Evolutionary conservation across 2,329 filamentous ascomycete genomes (phyloP).

Genomic region (Trichoderma aggressivum): DNA sequence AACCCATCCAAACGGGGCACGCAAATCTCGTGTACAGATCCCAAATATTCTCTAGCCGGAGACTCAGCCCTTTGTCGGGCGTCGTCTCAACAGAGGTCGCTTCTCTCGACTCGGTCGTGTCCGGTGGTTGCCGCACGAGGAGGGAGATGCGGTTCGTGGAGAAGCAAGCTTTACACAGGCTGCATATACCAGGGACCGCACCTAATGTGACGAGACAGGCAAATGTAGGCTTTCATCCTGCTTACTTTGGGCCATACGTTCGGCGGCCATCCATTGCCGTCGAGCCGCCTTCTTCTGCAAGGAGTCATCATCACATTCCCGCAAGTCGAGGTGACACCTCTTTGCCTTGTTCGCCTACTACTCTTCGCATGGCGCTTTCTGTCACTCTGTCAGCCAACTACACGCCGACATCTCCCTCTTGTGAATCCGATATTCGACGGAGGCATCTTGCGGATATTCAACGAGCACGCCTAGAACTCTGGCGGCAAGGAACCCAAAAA

Average conservation of each 20-base stretch:
- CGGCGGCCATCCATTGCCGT: not conserved
- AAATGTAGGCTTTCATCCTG: not conserved
- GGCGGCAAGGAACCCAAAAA: constrained; percentile 21
- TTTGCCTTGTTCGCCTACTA: not conserved
- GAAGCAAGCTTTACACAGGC: not conserved
- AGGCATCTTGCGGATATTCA: constrained; percentile 27
- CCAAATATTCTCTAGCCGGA: not conserved
- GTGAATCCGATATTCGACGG: constrained; percentile 14
- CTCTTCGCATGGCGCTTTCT: not conserved
- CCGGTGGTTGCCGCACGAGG: not conserved
- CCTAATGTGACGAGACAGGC: not conserved
- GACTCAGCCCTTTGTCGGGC: not conserved
- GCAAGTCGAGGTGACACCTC: not conserved
- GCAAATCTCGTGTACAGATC: not conserved
- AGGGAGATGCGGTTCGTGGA: not conserved
- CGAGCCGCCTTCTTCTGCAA: not conserved
- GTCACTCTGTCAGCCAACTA: not conserved
- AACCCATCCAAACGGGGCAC: constrained; percentile 2
- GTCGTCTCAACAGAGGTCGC: not conserved
- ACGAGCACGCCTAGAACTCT: constrained; percentile 25
- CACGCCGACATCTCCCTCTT: not conserved
- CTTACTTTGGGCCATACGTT: not conserved
- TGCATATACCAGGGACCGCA: not conserved
- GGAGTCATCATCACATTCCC: not conserved
- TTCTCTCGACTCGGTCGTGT: not conserved